phyloP scores from a whole-genome alignment of 495 filamentous ascomycete genomes.

The Letharia lupina region DNA sequence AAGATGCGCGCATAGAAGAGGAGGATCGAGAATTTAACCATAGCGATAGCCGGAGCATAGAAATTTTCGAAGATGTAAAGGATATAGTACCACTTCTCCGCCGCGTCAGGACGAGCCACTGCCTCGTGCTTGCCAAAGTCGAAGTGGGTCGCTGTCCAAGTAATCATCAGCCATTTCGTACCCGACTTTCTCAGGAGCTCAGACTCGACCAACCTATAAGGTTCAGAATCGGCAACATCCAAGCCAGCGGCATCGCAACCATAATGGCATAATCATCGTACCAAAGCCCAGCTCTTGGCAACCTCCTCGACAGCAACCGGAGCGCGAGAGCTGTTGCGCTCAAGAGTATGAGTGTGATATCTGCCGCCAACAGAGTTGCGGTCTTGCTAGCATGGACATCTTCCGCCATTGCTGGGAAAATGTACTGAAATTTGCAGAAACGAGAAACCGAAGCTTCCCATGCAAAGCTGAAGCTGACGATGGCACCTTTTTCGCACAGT shows the following conservation, averaged over 20 bases:
- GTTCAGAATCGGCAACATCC: background rate
- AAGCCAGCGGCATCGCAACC: background rate
- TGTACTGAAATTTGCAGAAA: background rate
- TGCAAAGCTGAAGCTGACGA: too few species aligned
- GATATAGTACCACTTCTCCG: slow-evolving; percentile 6
- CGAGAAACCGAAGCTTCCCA: too few species aligned
- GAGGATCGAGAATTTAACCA: slow-evolving; percentile 10
- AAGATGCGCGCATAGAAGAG: slow-evolving; percentile 10
- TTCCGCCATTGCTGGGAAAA: background rate
- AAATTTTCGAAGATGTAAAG: slow-evolving; percentile 10
- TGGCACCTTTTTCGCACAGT: too few species aligned
- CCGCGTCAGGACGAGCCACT: background rate
- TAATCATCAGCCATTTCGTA: background rate
- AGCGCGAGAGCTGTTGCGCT: background rate
- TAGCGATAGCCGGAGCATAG: slow-evolving; percentile 9
- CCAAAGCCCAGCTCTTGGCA: background rate
- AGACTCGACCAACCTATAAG: background rate
- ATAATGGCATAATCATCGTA: slow-evolving; percentile 4
- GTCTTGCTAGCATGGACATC: background rate
- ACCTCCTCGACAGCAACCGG: background rate
- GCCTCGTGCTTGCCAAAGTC: slow-evolving; percentile 10
- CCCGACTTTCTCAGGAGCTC: background rate
- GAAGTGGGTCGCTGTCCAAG: background rate
- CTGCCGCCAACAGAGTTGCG: background rate
- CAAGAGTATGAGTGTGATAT: background rate